A percentile compares a stretch with the other conserved stretches of the same genome.
phyloP scores from a whole-genome alignment of 768 basidiomycete genomes.

The Collybia sordida region DNA sequence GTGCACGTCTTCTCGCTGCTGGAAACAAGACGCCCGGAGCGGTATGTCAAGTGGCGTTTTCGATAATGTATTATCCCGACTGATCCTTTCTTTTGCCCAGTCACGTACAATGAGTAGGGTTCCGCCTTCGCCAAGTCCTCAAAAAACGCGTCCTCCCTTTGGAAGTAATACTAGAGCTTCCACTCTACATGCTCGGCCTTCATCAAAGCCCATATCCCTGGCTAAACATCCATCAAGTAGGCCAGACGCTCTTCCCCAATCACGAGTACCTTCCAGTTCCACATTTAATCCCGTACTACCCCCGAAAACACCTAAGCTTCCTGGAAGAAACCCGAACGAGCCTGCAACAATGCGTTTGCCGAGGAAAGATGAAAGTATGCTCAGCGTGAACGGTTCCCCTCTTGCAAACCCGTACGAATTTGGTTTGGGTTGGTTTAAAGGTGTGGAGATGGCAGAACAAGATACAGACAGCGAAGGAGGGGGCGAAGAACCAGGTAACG shows the following conservation, averaged over 20 bases:
- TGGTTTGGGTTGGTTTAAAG: conserved; percentile 59
- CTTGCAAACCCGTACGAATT: conserved; percentile 76
- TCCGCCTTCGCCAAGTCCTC: conserved; percentile 43
- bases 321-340: conserved; percentile 28
- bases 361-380: conserved; percentile 72
- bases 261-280: conserved; percentile 56
- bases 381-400: conserved; percentile 82
- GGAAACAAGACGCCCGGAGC: conserved; percentile 42
- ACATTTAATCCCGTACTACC: conserved; percentile 74
- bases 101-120: conserved; percentile 32
- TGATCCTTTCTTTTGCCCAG: conserved; percentile 17
- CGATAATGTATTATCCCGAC: background rate
- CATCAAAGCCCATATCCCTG: conserved; percentile 51
- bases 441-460: conserved; percentile 33
- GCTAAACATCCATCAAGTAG: conserved; percentile 40
- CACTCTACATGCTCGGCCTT: conserved; percentile 28
- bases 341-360: conserved; percentile 58
- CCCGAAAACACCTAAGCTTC: conserved; percentile 54
- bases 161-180: conserved; percentile 30
- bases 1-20: conserved; percentile 37
- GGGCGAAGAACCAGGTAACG: conserved; percentile 20
- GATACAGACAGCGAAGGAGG: conserved; percentile 32
- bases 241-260: conserved; percentile 18
- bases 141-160: conserved; percentile 46
- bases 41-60: conserved; percentile 24